Percentiles rank a stretch among this genome's conserved stretches.
These are phyloP conservation scores for Backusella mclennaniae DNA, from an alignment of 192 early-diverging fungal species.

Conservation along the genomic window DNA sequence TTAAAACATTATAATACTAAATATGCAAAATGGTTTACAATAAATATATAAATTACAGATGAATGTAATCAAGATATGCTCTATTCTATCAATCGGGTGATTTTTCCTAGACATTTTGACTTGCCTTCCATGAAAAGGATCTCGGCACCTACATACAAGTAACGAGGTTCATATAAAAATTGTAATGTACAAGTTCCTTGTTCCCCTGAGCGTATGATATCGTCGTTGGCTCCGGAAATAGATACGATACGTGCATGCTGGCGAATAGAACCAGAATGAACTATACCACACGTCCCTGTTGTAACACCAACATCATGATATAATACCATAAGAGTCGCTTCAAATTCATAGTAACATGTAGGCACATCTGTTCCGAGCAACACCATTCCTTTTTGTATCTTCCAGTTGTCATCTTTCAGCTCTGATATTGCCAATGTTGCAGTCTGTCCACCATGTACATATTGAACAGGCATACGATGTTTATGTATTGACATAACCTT, in stretches of 20 bases:
- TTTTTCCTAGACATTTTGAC: slow-evolving; percentile 69
- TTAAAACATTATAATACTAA: background rate
- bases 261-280: slow-evolving; percentile 57
- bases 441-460: slow-evolving; percentile 69
- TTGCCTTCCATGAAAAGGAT: slow-evolving; percentile 63
- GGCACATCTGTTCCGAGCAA: slow-evolving; percentile 43
- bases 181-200: slow-evolving; percentile 49
- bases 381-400: slow-evolving; percentile 56
- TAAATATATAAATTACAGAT: background rate
- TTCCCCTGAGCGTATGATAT: slow-evolving; percentile 38
- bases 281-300: slow-evolving; percentile 55
- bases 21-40: background rate
- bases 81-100: slow-evolving; percentile 38
- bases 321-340: slow-evolving; percentile 66
- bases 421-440: slow-evolving; percentile 61
- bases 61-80: background rate
- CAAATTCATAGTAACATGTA: slow-evolving; percentile 56
- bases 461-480: slow-evolving; percentile 71
- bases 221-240: background rate
- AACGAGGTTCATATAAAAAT: slow-evolving; percentile 63
- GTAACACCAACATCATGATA: slow-evolving; percentile 46
- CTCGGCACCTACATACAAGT: slow-evolving; percentile 52
- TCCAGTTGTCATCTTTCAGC: background rate
- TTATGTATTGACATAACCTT: slow-evolving; percentile 79
- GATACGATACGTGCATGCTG: slow-evolving; percentile 55